Conservation (phyloP, 192 early-diverging fungal species). For the Coemansia sp. region DNA sequence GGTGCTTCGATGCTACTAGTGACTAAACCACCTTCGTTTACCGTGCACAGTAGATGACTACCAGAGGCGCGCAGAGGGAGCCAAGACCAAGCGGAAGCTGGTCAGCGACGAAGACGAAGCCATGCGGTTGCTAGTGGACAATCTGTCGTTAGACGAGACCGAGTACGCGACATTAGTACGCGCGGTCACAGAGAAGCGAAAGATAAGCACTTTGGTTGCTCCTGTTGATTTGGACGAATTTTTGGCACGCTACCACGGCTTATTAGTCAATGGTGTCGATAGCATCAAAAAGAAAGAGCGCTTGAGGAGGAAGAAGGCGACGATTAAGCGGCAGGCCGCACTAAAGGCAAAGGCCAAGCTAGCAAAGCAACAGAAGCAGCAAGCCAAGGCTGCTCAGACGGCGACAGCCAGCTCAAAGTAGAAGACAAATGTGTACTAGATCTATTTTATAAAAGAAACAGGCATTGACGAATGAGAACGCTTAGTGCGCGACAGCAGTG, state of each 20-base stretch:
- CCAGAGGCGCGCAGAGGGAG: constrained; percentile 28
- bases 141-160: constrained; percentile 34
- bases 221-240: constrained; percentile 38
- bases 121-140: constrained; percentile 30
- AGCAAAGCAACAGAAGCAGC: constrained; percentile 17
- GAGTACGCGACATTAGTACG: constrained; percentile 45
- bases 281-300: constrained; percentile 49
- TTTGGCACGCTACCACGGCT: constrained; percentile 42
- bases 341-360: constrained; percentile 12
- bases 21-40: not conserved
- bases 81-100: constrained; percentile 33
- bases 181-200: constrained; percentile 38
- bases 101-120: constrained; percentile 21
- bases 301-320: constrained; percentile 35
- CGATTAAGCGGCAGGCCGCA: constrained; percentile 22
- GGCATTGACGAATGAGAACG: not conserved
- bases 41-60: constrained; percentile 25
- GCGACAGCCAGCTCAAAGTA: not conserved
- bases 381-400: not conserved
- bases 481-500: constrained; percentile 13
- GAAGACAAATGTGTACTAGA: not conserved
- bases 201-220: constrained; percentile 44
- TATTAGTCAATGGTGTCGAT: constrained; percentile 28
- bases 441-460: not conserved
- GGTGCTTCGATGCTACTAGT: not conserved